phyloP scores from a whole-genome alignment of 805 yeast species.

The Saccharomyces jurei region DNA sequence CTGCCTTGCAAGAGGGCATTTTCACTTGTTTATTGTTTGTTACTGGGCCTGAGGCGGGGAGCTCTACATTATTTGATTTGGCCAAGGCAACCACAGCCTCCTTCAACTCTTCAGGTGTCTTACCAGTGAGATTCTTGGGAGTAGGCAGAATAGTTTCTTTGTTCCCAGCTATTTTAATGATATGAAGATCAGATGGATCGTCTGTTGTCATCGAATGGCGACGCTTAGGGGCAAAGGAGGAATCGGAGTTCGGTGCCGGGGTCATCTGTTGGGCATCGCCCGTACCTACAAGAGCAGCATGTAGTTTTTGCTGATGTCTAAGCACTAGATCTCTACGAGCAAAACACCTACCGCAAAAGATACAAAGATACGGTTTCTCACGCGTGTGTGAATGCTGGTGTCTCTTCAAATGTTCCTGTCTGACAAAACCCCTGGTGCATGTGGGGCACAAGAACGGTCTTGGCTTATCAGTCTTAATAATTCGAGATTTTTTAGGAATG shows the following conservation, averaged over 20 bases:
- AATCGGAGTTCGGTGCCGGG: background rate
- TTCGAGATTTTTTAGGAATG: slow-evolving; percentile 77
- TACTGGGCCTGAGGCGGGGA: background rate
- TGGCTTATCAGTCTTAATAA: slow-evolving; percentile 85
- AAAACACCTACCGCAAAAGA: slow-evolving; percentile 91
- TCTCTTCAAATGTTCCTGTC: slow-evolving; percentile 87
- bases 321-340: slow-evolving; percentile 83
- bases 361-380: slow-evolving; percentile 93
- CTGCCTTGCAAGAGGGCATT: background rate
- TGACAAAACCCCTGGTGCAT: slow-evolving; percentile 92
- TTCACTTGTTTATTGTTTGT: background rate
- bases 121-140: slow-evolving; percentile 7
- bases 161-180: slow-evolving; percentile 34
- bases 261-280: background rate
- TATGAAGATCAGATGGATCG: slow-evolving; percentile 27
- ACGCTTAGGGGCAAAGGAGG: background rate
- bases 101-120: slow-evolving; percentile 24
- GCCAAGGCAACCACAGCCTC: slow-evolving; percentile 11
- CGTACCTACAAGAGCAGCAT: slow-evolving; percentile 37
- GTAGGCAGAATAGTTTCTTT: slow-evolving; percentile 34
- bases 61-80: background rate
- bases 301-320: slow-evolving; percentile 92
- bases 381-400: slow-evolving; percentile 93
- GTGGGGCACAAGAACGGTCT: slow-evolving; percentile 85
- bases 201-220: background rate